Evolutionary conservation across 2,329 filamentous ascomycete species (phyloP).

Genomic region (Ascochyta clinopodiicola): DNA sequence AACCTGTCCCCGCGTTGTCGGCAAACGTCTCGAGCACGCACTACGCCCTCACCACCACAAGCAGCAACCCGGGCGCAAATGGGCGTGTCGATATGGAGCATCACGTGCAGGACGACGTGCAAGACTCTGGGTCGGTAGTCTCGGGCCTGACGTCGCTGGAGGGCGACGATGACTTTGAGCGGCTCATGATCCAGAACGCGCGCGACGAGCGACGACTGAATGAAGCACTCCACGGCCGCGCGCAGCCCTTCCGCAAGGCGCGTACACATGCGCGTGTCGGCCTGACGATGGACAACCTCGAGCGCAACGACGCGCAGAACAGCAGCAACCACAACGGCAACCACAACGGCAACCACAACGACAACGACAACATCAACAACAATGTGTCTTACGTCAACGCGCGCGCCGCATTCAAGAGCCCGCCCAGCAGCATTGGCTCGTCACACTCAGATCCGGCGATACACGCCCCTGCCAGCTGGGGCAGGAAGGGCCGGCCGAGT

Average conservation of each 20-base stretch:
- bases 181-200: slow-evolving; percentile 52
- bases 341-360: too few species aligned
- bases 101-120: slow-evolving; percentile 31
- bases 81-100: slow-evolving; percentile 31
- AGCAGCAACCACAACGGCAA: slow-evolving; percentile 7
- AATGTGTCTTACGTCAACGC: slow-evolving; percentile 11
- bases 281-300: slow-evolving; percentile 53
- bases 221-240: slow-evolving; percentile 41
- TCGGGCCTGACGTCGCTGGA: slow-evolving; percentile 50
- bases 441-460: slow-evolving; percentile 51
- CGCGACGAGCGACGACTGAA: slow-evolving; percentile 52
- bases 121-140: slow-evolving; percentile 29
- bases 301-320: slow-evolving; percentile 42
- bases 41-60: slow-evolving; percentile 29
- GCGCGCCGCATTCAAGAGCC: slow-evolving; percentile 32
- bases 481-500: slow-evolving; percentile 51
- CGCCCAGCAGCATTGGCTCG: slow-evolving; percentile 47
- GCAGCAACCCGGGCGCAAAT: slow-evolving; percentile 21
- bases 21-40: slow-evolving; percentile 33
- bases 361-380: too few species aligned
- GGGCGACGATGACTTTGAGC: slow-evolving; percentile 55
- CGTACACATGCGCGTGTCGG: slow-evolving; percentile 49
- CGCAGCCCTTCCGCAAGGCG: slow-evolving; percentile 53
- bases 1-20: slow-evolving; percentile 41
- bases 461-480: slow-evolving; percentile 56